Percentiles rank a stretch among this genome's conserved stretches.
Conservation (phyloP, 345 rosid species). For the Acer yangbiense region DNA sequence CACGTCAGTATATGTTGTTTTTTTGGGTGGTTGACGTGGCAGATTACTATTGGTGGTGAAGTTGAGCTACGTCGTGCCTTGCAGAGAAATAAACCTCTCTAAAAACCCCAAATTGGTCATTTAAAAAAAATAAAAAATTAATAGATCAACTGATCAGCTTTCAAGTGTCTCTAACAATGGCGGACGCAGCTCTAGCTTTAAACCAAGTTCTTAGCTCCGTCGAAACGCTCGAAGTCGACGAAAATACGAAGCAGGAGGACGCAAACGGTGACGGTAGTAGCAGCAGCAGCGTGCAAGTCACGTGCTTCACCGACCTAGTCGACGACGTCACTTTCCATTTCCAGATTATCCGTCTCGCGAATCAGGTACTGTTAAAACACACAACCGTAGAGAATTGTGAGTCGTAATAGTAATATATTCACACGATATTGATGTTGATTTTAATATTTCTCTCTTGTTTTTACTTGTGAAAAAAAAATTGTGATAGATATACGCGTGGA, state of each 20-base stretch:
- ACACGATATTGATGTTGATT: no score
- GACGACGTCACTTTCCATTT: conserved; percentile 70
- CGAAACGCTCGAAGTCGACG: conserved; percentile 25
- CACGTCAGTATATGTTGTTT: no score
- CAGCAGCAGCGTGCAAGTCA: conserved; percentile 42
- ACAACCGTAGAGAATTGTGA: background rate
- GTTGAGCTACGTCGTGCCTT: background rate
- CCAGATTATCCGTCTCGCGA: conserved; percentile 72
- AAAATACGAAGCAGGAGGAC: background rate
- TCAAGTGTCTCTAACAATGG: background rate
- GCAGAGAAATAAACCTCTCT: background rate
- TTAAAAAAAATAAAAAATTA: background rate
- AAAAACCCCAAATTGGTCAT: background rate
- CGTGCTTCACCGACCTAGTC: conserved; percentile 62
- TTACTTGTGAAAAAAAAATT: no score
- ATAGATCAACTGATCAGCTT: background rate
- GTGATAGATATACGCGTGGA: conserved; percentile 76
- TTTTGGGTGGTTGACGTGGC: background rate
- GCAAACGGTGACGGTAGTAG: background rate
- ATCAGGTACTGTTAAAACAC: conserved; percentile 44
- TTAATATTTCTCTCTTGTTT: no score
- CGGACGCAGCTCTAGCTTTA: background rate
- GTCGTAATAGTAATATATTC: background rate
- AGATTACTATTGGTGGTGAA: background rate
- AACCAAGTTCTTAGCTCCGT: conserved; percentile 27